These are phyloP conservation scores for Neurospora sp. DNA, from an alignment of 2,329 filamentous ascomycete species.

Conservation along the genomic window DNA sequence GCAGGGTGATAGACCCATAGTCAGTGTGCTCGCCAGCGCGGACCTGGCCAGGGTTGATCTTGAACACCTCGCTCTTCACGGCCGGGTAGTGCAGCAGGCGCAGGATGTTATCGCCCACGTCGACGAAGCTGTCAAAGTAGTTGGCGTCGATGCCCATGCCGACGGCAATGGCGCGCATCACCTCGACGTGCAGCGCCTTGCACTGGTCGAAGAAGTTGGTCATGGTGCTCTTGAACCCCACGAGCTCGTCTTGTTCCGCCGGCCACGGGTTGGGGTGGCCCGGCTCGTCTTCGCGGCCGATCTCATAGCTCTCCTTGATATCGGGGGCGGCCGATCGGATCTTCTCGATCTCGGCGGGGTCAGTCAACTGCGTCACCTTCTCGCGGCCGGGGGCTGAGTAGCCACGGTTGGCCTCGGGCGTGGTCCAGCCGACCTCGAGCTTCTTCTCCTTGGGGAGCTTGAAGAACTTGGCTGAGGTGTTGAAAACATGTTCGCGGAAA, in stretches of 20 bases:
- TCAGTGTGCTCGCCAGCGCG: slow-evolving; percentile 69
- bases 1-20: slow-evolving; percentile 50
- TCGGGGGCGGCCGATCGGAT: slow-evolving; percentile 50
- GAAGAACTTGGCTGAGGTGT: slow-evolving; percentile 63
- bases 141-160: slow-evolving; percentile 60
- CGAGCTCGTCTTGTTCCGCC: slow-evolving; percentile 36
- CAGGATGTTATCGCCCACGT: slow-evolving; percentile 60
- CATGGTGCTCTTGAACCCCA: slow-evolving; percentile 63
- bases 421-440: slow-evolving; percentile 58
- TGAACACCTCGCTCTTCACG: slow-evolving; percentile 55
- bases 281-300: slow-evolving; percentile 48
- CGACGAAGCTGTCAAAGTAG: slow-evolving; percentile 70
- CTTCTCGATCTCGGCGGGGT: slow-evolving; percentile 45
- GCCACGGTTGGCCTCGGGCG: slow-evolving; percentile 61
- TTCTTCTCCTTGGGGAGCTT: slow-evolving; percentile 51
- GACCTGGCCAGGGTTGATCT: slow-evolving; percentile 56
- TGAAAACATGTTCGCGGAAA: slow-evolving; percentile 52
- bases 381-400: slow-evolving; percentile 62
- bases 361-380: slow-evolving; percentile 52
- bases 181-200: slow-evolving; percentile 60
- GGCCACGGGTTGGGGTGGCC: slow-evolving; percentile 72
- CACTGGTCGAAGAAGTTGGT: slow-evolving; percentile 63
- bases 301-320: slow-evolving; percentile 56
- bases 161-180: slow-evolving; percentile 80
- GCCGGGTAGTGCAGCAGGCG: slow-evolving; percentile 69